Evolutionary conservation across 2,329 filamentous ascomycete species (phyloP).

Genomic region (Sporothrix euskadiensis): DNA sequence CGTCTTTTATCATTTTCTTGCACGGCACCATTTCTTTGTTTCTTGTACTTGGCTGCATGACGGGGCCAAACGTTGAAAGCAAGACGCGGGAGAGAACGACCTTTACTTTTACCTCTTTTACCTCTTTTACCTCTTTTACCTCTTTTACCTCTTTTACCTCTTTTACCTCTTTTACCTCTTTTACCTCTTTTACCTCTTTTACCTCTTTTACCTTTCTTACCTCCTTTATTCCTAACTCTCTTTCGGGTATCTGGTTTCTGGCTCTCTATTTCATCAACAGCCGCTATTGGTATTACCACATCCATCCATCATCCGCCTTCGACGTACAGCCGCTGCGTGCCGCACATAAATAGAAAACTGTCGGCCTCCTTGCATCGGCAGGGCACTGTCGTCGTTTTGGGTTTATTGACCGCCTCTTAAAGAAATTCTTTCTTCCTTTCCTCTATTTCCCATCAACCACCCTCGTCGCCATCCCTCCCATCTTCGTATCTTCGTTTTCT

Average conservation of each 20-base stretch:
- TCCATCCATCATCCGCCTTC: not conserved
- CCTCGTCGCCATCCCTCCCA: not conserved
- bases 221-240: not conserved
- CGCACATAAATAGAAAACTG: slow-evolving; percentile 3
- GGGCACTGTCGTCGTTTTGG: not conserved
- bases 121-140: too few species aligned
- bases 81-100: not conserved
- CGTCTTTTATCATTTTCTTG: not conserved
- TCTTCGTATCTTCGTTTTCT: not conserved
- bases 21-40: not conserved
- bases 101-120: too few species aligned
- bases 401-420: not conserved
- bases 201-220: too few species aligned
- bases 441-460: not conserved
- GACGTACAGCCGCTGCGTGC: not conserved
- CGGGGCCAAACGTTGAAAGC: not conserved
- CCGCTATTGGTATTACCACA: not conserved
- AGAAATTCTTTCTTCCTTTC: not conserved
- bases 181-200: too few species aligned
- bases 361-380: not conserved
- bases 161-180: too few species aligned
- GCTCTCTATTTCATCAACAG: not conserved
- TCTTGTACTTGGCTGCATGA: not conserved
- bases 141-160: too few species aligned
- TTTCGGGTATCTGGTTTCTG: not conserved